Percentiles rank a stretch among this genome's conserved stretches.
Conservation (phyloP, 805 yeast species). For the Starmerella apis region DNA sequence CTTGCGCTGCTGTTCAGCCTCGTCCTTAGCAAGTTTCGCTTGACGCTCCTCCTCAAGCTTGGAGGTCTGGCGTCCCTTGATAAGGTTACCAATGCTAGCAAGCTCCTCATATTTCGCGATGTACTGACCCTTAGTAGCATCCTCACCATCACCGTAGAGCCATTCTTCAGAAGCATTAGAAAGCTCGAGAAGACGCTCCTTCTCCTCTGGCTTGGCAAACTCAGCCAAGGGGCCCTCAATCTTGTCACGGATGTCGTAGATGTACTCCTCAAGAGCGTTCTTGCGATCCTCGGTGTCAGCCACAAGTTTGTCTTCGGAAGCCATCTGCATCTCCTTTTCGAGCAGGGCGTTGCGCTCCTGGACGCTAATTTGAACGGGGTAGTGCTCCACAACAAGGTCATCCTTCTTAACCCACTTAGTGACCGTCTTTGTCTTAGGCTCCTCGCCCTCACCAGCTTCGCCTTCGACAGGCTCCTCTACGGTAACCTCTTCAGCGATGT, state of each 20-base stretch:
- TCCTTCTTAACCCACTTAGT: slow-evolving; percentile 90
- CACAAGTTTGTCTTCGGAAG: slow-evolving; percentile 86
- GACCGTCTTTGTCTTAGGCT: slow-evolving; percentile 75
- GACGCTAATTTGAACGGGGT: slow-evolving; percentile 48
- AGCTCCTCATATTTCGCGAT: slow-evolving; percentile 97
- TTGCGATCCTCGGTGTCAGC: slow-evolving; percentile 98
- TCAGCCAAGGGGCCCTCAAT: slow-evolving; percentile 80
- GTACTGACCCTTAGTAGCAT: slow-evolving; percentile 90
- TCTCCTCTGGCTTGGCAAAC: slow-evolving; percentile 87
- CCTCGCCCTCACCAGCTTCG: slow-evolving; percentile 43
- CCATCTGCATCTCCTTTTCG: slow-evolving; percentile 77
- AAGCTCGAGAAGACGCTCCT: slow-evolving; percentile 60
- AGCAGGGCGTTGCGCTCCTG: slow-evolving; percentile 51
- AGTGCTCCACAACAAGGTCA: slow-evolving; percentile 52
- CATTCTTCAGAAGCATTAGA: slow-evolving; percentile 88
- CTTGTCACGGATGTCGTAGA: slow-evolving; percentile 93
- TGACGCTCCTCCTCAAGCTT: slow-evolving; percentile 94
- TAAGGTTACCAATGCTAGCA: slow-evolving; percentile 86
- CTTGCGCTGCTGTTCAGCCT: slow-evolving; percentile 71
- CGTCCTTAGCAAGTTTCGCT: slow-evolving; percentile 74
- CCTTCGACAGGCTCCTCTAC: slow-evolving; percentile 82
- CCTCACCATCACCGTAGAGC: slow-evolving; percentile 96
- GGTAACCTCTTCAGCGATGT: slow-evolving; percentile 82
- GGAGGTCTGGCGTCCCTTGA: slow-evolving; percentile 87
- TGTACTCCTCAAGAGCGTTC: slow-evolving; percentile 97